Evolutionary conservation across 805 yeast species (phyloP), one percentile per base, ranked within the genome.

Genomic region (Candida arabinofermentans): DNA sequence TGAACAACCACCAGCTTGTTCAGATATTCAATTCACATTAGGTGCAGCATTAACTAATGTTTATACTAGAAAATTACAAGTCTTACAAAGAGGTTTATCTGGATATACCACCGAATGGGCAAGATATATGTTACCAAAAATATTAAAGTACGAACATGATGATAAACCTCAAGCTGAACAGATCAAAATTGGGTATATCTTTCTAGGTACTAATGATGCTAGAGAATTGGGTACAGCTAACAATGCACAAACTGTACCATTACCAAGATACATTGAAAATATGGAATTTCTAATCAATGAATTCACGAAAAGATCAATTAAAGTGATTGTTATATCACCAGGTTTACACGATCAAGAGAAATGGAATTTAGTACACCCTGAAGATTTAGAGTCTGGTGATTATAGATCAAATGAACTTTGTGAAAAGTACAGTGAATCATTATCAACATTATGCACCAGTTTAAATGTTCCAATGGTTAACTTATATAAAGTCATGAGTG

Each of bases 161-260:
- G 30, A 43, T 9, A 49, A 42, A 22, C 55, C 61, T 1, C 65
- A 53, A 5, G 49, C 46, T 4, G 57, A 62, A 29, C 57, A 61
- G 43, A 64, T 77, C 38, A 53, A 52, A 32, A 34, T 62, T 9
- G 67, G 79, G 44, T 76, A 80, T 9, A 64, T 88, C 2, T 88
- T 84, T 57, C 79, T 86, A 52, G 96, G 96, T 4, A 75, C 96
- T 12, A 89, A 89, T 55, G 97, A 89, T 59, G 70, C 75, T 3
- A 48, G 64, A 8, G 10, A 21, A 2, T 38, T 36, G 9, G 62
- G 60, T 8, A 66, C 57, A 1, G 72, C 72, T 4, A 79, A 74
- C 48, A 51, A 53, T 31, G 44, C 38, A 2, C 62, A 55, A 39
- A 58, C 51, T 37, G 86, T 86, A 9, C 74, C 77, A 1, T 16